Evolutionary conservation across 371 early-diverging fungal genomes (phyloP).

Genomic region (Mucor piriformis): DNA sequence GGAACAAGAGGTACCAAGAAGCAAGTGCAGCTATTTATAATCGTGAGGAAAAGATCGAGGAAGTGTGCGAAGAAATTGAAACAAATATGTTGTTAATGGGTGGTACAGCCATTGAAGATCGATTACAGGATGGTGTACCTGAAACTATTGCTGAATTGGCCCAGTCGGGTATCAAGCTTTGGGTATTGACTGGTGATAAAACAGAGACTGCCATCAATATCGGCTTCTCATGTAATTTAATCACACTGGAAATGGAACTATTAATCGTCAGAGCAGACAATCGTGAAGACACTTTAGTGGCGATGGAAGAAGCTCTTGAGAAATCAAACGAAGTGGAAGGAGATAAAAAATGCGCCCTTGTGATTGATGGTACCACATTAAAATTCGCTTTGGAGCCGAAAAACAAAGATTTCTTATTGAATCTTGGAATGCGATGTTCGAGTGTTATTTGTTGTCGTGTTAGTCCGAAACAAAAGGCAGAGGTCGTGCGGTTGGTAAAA

Average conservation of each 20-base stretch:
- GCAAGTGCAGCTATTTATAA: conserved; percentile 82
- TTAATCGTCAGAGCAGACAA: conserved; percentile 68
- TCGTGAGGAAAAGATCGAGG: conserved; percentile 80
- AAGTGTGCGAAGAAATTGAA: conserved; percentile 83
- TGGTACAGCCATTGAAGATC: conserved; percentile 92
- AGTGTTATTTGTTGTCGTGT: conserved; percentile 89
- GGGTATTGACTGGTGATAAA: conserved; percentile 99
- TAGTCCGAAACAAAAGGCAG: conserved; percentile 87
- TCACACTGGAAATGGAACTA: conserved; percentile 63
- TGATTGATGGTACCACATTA: conserved; percentile 91
- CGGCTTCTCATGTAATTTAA: conserved; percentile 86
- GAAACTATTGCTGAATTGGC: conserved; percentile 88
- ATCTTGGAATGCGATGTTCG: conserved; percentile 68
- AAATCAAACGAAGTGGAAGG: conserved; percentile 7
- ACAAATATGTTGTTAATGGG: conserved; percentile 74
- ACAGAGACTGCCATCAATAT: conserved; percentile 98
- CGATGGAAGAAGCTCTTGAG: conserved; percentile 37
- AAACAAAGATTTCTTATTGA: conserved; percentile 60
- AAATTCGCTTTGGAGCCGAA: conserved; percentile 74
- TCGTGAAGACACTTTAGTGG: conserved; percentile 58
- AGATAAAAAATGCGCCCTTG: conserved; percentile 59
- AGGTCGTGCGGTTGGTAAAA: conserved; percentile 68
- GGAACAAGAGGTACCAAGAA: conserved; percentile 75
- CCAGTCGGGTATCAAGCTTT: conserved; percentile 90
- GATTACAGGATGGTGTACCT: conserved; percentile 93